Percentiles rank a stretch among this genome's conserved stretches.
Evolutionary conservation across 352 stramenopile genomes (phyloP).

Genomic region (Globisporangium mamillatum): DNA sequence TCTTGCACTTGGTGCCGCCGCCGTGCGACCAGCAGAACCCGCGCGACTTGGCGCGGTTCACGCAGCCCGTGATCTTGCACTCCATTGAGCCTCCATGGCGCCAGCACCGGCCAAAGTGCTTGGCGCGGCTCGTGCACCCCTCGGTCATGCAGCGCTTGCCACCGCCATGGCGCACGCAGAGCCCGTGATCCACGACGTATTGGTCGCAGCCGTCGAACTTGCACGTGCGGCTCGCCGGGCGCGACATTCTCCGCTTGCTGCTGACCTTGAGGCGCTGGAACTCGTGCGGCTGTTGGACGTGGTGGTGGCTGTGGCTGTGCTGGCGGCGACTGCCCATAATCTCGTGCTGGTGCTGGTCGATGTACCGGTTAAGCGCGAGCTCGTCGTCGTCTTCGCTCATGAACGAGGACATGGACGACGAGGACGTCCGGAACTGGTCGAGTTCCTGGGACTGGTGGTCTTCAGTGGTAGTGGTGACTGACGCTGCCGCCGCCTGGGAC

Average conservation of each 20-base stretch:
- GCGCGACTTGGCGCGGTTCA: constrained; percentile 83
- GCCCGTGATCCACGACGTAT: constrained; percentile 21
- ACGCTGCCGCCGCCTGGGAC: background rate
- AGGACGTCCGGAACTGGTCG: constrained; percentile 4
- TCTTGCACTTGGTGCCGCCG: constrained; percentile 80
- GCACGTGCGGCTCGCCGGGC: constrained; percentile 17
- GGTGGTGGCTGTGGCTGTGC: background rate
- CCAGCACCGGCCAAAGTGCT: constrained; percentile 74
- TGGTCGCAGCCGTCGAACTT: constrained; percentile 21
- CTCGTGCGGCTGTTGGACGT: background rate
- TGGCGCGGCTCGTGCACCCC: constrained; percentile 67
- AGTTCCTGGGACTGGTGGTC: background rate
- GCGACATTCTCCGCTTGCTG: constrained; percentile 3
- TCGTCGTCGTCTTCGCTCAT: constrained; percentile 13
- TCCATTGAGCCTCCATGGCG: constrained; percentile 74
- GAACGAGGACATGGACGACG: constrained; percentile 7
- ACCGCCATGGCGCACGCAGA: constrained; percentile 26
- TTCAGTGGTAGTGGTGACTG: background rate
- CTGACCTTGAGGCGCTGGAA: constrained; percentile 2
- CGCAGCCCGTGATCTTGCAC: constrained; percentile 67
- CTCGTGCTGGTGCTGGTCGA: constrained; percentile 3
- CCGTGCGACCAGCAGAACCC: constrained; percentile 86
- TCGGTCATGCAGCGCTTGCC: constrained; percentile 60
- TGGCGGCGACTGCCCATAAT: background rate
- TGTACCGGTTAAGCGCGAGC: background rate